Base-by-base conservation (phyloP, 768 basidiomycete species). In the Mycena metata region DNA sequence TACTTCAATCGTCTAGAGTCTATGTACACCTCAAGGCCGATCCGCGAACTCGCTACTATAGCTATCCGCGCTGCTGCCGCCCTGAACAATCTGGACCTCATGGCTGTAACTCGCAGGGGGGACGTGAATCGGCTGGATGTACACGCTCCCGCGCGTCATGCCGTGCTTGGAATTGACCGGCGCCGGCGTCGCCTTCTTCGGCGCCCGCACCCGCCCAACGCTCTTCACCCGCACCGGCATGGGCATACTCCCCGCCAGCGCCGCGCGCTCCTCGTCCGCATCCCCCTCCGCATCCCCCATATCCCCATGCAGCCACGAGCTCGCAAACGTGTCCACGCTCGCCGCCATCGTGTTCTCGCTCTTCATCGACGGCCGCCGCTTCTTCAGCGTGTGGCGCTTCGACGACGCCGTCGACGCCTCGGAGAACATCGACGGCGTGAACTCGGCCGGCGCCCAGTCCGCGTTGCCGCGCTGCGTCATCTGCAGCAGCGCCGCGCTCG, bases 41-140 rank as follows among this genome's bases (percentile, higher is more conserved):
- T 61, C 60, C 9, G 4, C 41, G 41, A 71, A 71, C 66, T 71
- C 70, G 59, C 66, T 67, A 11, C 43, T 57, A 30, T 54, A 67
- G 51, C 70, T 71, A 52, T 71, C 70, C 42, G 70, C 70, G 45
- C 70, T 71, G 26, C 57, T 45, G 12, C 67, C 55, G 0, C 70
- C 70, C 64, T 72, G 70, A 54, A 72, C 70, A 33, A 72, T 63
- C 60, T 66, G 70, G 33, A 72, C 70, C 67, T 72, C 70, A 5
- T 58, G 41, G 43, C 43, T 57, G 45, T 21, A 72, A 21, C 16
- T 39, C 24, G 49, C 11, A 33, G 67, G 66, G 11, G 70, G 70
- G 11, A 72, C 70, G n/a, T 54, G 61, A 23, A 72, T 72, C 26
- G 70, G 70, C 60, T 72, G 70, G 54, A 72, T 72, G 55, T 68